Evolutionary conservation across 129 eudicot species (phyloP).

Genomic region (Centella asiatica): DNA sequence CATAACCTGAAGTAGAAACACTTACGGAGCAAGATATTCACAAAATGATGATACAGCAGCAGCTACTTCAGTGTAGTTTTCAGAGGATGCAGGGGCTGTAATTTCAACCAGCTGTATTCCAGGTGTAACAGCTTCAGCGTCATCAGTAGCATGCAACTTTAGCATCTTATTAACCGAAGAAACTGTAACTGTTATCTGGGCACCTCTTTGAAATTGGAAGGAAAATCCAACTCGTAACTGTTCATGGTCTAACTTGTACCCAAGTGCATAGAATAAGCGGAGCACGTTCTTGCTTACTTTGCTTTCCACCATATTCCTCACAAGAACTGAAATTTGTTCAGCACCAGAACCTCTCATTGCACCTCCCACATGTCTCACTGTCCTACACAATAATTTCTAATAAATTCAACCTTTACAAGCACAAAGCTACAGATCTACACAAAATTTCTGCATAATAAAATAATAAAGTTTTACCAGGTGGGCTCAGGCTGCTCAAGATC

Average conservation of each 20-base stretch:
- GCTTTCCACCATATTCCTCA: constrained; percentile 77
- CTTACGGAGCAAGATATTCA: constrained; percentile 99
- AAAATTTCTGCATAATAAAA: neutral
- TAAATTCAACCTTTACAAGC: neutral
- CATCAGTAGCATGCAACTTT: constrained; percentile 82
- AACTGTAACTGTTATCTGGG: constrained; percentile 79
- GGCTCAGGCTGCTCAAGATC: constrained; percentile 95
- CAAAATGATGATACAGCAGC: constrained; percentile 74
- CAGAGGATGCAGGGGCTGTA: constrained; percentile 89
- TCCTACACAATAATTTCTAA: constrained; percentile 31
- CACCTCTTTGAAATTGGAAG: constrained; percentile 70
- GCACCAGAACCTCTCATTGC: constrained; percentile 98
- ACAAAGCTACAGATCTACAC: neutral
- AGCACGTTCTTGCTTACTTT: constrained; percentile 80
- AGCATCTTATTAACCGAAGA: constrained; percentile 88
- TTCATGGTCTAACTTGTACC: constrained; percentile 90
- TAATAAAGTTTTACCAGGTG: constrained; percentile 49
- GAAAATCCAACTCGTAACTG: constrained; percentile 69
- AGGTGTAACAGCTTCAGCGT: constrained; percentile 74
- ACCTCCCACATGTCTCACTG: constrained; percentile 83
- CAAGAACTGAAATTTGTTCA: constrained; percentile 79
- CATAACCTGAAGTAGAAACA: neutral
- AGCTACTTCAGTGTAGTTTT: constrained; percentile 67
- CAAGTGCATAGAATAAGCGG: constrained; percentile 66
- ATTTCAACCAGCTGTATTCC: constrained; percentile 96